Base-by-base conservation (phyloP, 495 filamentous ascomycete species). In the Tuber melanosporum region DNA sequence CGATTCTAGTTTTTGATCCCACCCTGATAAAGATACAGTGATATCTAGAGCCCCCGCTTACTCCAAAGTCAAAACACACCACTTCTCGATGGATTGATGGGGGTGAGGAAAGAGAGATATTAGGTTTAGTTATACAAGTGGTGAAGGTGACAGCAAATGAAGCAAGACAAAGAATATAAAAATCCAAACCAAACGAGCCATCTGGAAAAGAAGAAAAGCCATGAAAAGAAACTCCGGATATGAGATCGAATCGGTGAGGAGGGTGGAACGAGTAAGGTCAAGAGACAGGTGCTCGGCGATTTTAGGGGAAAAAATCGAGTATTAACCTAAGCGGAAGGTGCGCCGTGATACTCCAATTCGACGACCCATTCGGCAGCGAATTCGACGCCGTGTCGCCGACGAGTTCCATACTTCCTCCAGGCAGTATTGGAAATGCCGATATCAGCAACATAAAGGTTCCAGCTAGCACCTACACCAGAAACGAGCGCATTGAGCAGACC, bases 341-440 rank as follows among this genome's bases (percentile, higher is more conserved):
- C n/a, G 19, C 80, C 75, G 71, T 87, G 85, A 82, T 88, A 91
- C 75, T 84, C 83, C 80, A 92, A 85, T 74, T 87, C 87, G 19
- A 94, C 87, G 73, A 97, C 91, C 95, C 95, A 98, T 73, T 89
- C 87, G 69, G 90, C 89, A 42, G 91, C 93, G 86, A 97, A 97
- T 80, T 93, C 93, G 46, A 97, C 90, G 0, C 93, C 93, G 77
- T 91, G 89, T 41, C 92, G 88, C 75, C 92, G 88, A 77, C 91
- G 90, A 4, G 91, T 92, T 7, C 92, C 93, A 52, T 93, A 93
- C 82, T 94, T 94, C 82, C 91, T 91, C 94, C 95, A 97, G 0
- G 92, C 92, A 14, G 91, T 87, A 79, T 91, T 90, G 3, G 89
- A 89, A 14, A 99, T 88, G 3, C 95, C 95, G 78, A 97, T 91